Base-by-base conservation (phyloP, 257 asterid genomes). In the Solanum tacnaense region DNA sequence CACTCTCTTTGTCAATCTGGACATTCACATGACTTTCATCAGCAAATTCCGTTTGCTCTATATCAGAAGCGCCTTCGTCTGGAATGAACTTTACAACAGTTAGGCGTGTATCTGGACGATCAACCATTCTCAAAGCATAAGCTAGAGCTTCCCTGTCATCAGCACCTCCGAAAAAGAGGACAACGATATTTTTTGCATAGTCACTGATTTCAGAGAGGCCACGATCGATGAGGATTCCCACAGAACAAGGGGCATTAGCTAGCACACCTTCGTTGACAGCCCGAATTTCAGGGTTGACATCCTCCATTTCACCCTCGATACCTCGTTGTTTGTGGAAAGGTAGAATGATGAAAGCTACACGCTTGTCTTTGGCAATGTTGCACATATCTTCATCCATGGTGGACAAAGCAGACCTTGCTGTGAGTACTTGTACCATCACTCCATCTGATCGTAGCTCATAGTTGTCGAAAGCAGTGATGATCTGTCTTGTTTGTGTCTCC, bases 311-410 rank as follows among this genome's bases (percentile, higher is more conserved):
- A 4, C 96, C 95, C 9, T 88, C 92, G 3, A 87, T 21, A 0
- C 90, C 88, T 62, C 89, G 94, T 78, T 93, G 94, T 90, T 86
- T 94, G 89, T 96, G 98, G 89, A 97, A 97, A 7, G 99, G 99
- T 62, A 97, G 85, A 88, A 97, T 60, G n/a, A 97, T 86, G 58
- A 97, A 76, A 0, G 98, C 87, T 1, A 96, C 92, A 1, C 96
- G 93, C 62, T 92, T 94, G 25, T 95, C 99, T 87, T 89, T 91
- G 1, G 98, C 99, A 9, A 96, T 83, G 31, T 79, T 92, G 92
- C 99, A 95, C 29, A 97, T 92, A 84, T 96, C 99, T 27, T 93
- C 98, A 68, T 95, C 98, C 98, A 97, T 97, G 75, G 96, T 91
- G n/a, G 96, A 41, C 90, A 91, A 92, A 34, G 96, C 86, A 31